Evolutionary conservation across 148 eudicot genomes (phyloP).

Genomic region (Spergularia marina): DNA sequence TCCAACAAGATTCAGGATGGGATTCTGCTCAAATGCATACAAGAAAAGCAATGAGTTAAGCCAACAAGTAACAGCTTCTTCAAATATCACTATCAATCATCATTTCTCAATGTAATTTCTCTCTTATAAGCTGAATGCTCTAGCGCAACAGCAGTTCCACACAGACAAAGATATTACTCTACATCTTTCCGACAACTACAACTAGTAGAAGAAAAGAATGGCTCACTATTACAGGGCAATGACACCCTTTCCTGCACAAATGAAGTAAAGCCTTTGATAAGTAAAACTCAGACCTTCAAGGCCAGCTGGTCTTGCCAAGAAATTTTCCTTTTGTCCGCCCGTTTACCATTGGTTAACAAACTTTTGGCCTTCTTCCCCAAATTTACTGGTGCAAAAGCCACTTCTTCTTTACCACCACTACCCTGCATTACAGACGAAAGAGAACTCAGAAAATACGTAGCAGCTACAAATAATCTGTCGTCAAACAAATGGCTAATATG

Average conservation of each 20-base stretch:
- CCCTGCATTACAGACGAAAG: constrained; percentile 25
- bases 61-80: neutral
- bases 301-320: constrained; percentile 42
- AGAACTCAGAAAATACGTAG: neutral
- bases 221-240: constrained; percentile 23
- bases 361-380: constrained; percentile 31
- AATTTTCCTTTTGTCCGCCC: constrained; percentile 36
- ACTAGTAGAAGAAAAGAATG: constrained; percentile 22
- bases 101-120: constrained; percentile 2
- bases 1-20: neutral
- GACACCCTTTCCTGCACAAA: constrained; percentile 11
- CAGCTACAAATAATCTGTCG: neutral
- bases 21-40: neutral
- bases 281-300: constrained; percentile 35
- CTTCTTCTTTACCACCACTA: constrained; percentile 21
- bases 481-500: neutral
- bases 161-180: constrained; percentile 1
- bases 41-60: neutral
- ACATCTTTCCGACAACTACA: neutral
- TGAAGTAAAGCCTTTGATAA: neutral
- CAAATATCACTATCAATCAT: neutral
- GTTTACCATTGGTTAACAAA: constrained; percentile 24
- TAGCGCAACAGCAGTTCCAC: neutral
- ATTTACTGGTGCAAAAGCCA: constrained; percentile 20
- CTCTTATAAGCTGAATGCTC: neutral